Conservation (phyloP, 2,329 filamentous ascomycete genomes). For the Dactylella cylindrospora region DNA sequence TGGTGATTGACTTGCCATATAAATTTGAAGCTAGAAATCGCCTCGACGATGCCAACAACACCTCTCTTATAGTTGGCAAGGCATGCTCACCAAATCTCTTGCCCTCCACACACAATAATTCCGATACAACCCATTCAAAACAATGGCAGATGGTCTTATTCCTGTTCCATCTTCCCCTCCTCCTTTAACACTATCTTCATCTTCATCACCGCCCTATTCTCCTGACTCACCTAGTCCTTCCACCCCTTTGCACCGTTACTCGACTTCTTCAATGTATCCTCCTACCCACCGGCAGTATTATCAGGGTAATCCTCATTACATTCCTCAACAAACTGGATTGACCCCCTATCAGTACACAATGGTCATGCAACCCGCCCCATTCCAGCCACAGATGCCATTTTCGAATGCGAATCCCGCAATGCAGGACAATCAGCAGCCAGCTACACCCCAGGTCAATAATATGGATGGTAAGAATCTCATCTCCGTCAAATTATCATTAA, state of each 20-base stretch:
- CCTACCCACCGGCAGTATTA: not conserved
- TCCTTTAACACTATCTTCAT: slow-evolving; percentile 10
- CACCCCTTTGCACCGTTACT: not conserved
- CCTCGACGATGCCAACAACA: too few species aligned
- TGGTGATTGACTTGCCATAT: too few species aligned
- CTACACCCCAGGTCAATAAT: not conserved
- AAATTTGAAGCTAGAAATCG: too few species aligned
- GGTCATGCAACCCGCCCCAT: slow-evolving; percentile 6
- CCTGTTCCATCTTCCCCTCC: not conserved
- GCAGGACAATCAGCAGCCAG: not conserved
- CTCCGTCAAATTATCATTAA: not conserved
- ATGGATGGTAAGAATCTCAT: slow-evolving; percentile 10
- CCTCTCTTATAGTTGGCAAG: too few species aligned
- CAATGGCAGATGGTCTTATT: too few species aligned
- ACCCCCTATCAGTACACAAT: slow-evolving; percentile 34
- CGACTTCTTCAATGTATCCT: not conserved
- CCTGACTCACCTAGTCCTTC: not conserved
- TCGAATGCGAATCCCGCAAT: not conserved
- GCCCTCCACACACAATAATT: too few species aligned
- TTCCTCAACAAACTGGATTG: not conserved
- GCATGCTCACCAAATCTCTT: too few species aligned
- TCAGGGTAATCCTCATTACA: not conserved
- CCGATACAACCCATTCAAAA: too few species aligned
- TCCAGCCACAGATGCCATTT: not conserved
- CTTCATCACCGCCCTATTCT: slow-evolving; percentile 1